Conservation (phyloP, 1,139 yeast genomes). For the Saccharomyces hybrid region DNA sequence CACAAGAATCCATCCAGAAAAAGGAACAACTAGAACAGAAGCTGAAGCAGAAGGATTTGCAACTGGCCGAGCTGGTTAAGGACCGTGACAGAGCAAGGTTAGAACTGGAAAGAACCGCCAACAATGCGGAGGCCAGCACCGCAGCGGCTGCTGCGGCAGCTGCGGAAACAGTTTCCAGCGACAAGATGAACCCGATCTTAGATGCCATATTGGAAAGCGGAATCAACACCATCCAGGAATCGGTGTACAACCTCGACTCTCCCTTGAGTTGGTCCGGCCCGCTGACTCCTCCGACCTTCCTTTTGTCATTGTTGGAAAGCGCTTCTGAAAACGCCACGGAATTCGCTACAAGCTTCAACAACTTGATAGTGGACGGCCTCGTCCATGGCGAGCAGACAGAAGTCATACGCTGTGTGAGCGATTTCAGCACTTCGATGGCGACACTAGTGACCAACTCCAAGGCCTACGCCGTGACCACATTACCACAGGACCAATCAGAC, state of each 20-base stretch:
- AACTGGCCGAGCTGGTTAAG: conserved; percentile 79
- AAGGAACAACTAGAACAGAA: conserved; percentile 81
- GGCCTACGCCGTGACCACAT: conserved; percentile 30
- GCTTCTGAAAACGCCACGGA: conserved; percentile 70
- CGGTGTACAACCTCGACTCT: conserved; percentile 64
- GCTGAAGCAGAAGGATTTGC: conserved; percentile 76
- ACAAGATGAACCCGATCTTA: conserved; percentile 37
- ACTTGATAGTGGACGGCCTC: conserved; percentile 68
- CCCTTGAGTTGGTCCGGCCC: conserved; percentile 82
- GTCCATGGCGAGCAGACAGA: conserved; percentile 58
- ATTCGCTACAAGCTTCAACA: conserved; percentile 72
- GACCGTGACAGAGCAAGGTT: conserved; percentile 86
- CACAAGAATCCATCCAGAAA: conserved; percentile 84
- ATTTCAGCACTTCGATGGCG: conserved; percentile 55
- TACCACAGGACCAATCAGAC: conserved; percentile 33
- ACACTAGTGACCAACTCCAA: conserved; percentile 38
- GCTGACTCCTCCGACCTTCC: conserved; percentile 65
- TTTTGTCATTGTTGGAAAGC: conserved; percentile 56
- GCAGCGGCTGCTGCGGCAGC: conserved; percentile 24
- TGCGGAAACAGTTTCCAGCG: conserved; percentile 2
- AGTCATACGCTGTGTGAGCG: conserved; percentile 61
- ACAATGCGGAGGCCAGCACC: not conserved
- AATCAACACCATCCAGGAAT: conserved; percentile 65
- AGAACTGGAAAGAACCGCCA: conserved; percentile 54
- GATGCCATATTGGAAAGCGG: conserved; percentile 70